These are phyloP conservation scores for Halophytophthora batemanensis DNA, from an alignment of 352 stramenopile species.

Conservation along the genomic window DNA sequence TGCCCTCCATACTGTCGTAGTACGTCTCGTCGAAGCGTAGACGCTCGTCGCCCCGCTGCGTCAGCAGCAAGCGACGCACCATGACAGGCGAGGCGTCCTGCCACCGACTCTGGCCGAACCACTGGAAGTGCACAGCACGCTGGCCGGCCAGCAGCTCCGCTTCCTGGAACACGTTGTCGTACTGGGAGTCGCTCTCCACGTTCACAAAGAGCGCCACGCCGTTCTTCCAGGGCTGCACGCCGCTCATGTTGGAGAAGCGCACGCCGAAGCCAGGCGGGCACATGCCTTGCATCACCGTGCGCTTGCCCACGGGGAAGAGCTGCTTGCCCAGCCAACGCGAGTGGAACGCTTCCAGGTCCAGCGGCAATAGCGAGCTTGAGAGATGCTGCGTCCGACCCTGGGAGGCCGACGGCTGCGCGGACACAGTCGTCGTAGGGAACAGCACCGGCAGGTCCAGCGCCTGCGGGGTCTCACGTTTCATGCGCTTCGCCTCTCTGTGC, in stretches of 20 bases:
- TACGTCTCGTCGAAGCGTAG: conserved; percentile 32
- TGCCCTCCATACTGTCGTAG: conserved; percentile 10
- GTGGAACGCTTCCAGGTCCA: conserved; percentile 47
- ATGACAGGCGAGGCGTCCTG: conserved; percentile 21
- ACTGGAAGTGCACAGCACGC: conserved; percentile 44
- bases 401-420: not conserved
- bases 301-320: conserved; percentile 48
- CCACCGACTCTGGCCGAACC: conserved; percentile 43
- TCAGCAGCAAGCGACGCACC: conserved; percentile 26
- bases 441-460: conserved; percentile 1
- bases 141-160: conserved; percentile 6
- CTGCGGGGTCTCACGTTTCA: conserved; percentile 1
- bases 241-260: conserved; percentile 44
- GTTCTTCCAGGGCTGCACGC: conserved; percentile 53
- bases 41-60: conserved; percentile 25
- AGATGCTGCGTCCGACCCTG: conserved; percentile 9
- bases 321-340: conserved; percentile 43
- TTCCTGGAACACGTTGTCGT: conserved; percentile 52
- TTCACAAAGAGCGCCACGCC: conserved; percentile 59
- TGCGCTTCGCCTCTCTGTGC: not conserved
- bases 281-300: conserved; percentile 45
- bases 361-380: conserved; percentile 26
- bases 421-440: not conserved
- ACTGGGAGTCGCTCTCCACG: conserved; percentile 22
- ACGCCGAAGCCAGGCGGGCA: conserved; percentile 25